Evolutionary conservation across 2,329 filamentous ascomycete species (phyloP).

Genomic region (Trichoderma simmonsii): DNA sequence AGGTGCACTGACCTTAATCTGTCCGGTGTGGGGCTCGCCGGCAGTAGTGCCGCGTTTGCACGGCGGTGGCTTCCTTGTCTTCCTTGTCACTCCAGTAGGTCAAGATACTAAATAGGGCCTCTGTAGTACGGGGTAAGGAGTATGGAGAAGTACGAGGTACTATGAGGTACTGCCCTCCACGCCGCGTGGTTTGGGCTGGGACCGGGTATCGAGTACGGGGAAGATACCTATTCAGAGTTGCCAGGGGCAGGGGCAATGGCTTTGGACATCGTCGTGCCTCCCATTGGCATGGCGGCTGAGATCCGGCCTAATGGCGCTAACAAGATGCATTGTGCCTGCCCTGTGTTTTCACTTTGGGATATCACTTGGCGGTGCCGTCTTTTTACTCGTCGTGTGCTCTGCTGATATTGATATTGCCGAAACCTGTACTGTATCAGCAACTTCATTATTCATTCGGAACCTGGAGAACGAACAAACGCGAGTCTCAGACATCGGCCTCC

Average conservation of each 20-base stretch:
- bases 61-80: conserved; percentile 6
- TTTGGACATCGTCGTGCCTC: neutral
- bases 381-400: neutral
- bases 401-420: neutral
- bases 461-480: neutral
- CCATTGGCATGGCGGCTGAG: conserved; percentile 13
- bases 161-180: neutral
- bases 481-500: neutral
- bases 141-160: neutral
- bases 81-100: neutral
- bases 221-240: neutral
- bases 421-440: neutral
- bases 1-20: conserved; percentile 9
- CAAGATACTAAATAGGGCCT: neutral
- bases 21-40: conserved; percentile 12
- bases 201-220: neutral
- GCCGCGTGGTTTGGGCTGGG: neutral
- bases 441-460: neutral
- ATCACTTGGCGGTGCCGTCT: neutral
- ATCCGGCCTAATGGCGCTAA: conserved; percentile 1
- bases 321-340: neutral
- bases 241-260: neutral
- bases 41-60: conserved; percentile 18
- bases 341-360: neutral
- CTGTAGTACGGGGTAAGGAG: conserved; percentile 7